Base-by-base conservation (phyloP, 805 yeast species). In the Wickerhamomyces chambardii region DNA sequence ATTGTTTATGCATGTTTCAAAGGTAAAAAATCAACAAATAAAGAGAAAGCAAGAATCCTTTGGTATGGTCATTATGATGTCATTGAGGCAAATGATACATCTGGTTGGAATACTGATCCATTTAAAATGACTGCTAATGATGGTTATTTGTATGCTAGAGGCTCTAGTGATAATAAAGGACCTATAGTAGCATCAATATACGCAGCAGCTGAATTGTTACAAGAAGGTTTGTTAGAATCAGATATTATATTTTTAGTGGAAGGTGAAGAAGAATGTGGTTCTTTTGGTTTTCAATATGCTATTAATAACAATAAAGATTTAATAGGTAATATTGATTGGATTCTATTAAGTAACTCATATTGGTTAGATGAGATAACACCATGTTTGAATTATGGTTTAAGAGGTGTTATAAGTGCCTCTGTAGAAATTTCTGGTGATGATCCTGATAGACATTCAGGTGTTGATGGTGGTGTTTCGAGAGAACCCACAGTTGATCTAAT, bases 41-140 rank as follows among this genome's bases (percentile, higher is more conserved):
- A 36, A 3, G 29, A 37, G 15, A 48, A 48, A 21, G 58, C 75
- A 31, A 63, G 84, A 37, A 66, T 86, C 5, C 55, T 90, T 32
- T 90, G 95, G 82, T 90, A 90, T 56, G 97, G 95, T 1, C 98
- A 90, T 63, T 90, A 92, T 53, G 98, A 90, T 58, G 96, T 90
- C 19, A 86, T 90, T 29, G 84, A 82, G 39, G 94, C 94, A 0
- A 72, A 73, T 25, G 68, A 68, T 34, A 59, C 64, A 17, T 66
- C 64, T 6, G 65, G 65, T 22, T 90, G 97, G 97, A 54, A 64
- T 8, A 73, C 92, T 0, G 78, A 81, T 42, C 97, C 97, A 0
- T 92, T 82, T 53, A 58, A 61, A 17, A 55, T 92, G 52, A 71
- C 82, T 0, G 82, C 95, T 4, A 68, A 71, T 39, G 81, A 90